Conservation (phyloP, 768 basidiomycete genomes). For the Lactarius trivialis region DNA sequence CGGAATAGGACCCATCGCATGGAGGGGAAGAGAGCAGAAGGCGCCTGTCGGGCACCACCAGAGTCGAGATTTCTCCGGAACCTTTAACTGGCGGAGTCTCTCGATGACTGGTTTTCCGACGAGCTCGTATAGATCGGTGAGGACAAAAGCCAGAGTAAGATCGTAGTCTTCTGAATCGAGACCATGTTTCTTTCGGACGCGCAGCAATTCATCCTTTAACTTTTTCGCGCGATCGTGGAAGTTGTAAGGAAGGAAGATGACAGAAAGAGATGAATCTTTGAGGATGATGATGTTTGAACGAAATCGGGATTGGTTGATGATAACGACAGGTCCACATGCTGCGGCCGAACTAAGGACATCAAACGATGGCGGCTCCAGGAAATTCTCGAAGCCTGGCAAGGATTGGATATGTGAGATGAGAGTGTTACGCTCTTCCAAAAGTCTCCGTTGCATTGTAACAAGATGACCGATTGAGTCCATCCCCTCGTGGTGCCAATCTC, state of each 20-base stretch:
- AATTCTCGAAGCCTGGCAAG: background rate
- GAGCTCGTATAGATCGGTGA: background rate
- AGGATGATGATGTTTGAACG: constrained; percentile 19
- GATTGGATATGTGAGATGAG: background rate
- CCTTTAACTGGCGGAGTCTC: background rate
- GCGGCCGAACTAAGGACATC: background rate
- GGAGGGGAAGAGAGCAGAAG: constrained; percentile 3
- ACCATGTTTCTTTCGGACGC: background rate
- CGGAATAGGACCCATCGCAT: constrained; percentile 6
- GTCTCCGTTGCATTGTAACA: background rate
- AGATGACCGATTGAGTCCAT: constrained; percentile 29
- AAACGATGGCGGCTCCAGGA: background rate
- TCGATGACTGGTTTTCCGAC: too few species aligned
- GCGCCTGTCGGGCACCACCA: background rate
- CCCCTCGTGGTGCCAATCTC: background rate
- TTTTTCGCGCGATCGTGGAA: constrained; percentile 50
- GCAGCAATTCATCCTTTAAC: constrained; percentile 27
- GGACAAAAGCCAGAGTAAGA: background rate
- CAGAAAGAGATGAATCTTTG: background rate
- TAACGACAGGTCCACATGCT: background rate
- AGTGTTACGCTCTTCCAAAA: background rate
- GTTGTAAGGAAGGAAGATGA: constrained; percentile 57
- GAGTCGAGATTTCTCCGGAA: background rate
- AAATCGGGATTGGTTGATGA: background rate
- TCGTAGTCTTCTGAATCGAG: background rate